phyloP scores from a whole-genome alignment of 768 basidiomycete genomes.

The Porpolomopsis calyptriformis region DNA sequence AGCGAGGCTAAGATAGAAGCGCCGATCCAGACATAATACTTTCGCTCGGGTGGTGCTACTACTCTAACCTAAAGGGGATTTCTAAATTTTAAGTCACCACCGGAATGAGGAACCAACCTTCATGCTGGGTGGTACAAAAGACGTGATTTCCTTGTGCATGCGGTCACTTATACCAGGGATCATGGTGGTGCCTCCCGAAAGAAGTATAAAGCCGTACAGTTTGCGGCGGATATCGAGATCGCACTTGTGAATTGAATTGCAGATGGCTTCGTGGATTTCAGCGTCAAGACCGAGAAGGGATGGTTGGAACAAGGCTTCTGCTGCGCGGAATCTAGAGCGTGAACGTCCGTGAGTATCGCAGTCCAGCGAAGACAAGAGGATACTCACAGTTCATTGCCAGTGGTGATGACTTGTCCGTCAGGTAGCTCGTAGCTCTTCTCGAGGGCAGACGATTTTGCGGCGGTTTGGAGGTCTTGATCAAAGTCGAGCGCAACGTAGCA shows the following conservation, averaged over 20 bases:
- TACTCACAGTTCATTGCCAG: constrained; percentile 85
- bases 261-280: constrained; percentile 89
- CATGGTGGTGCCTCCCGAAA: constrained; percentile 90
- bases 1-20: constrained; percentile 81
- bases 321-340: constrained; percentile 89
- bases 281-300: constrained; percentile 83
- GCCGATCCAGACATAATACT: constrained; percentile 94
- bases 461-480: constrained; percentile 86
- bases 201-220: constrained; percentile 71
- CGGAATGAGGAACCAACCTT: constrained; percentile 35
- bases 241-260: constrained; percentile 80
- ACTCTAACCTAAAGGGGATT: constrained; percentile 58
- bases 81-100: constrained; percentile 5
- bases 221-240: constrained; percentile 81
- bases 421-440: constrained; percentile 90
- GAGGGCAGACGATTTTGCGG: constrained; percentile 76
- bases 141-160: constrained; percentile 88
- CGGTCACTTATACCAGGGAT: constrained; percentile 94
- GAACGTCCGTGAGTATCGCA: constrained; percentile 36
- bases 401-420: constrained; percentile 93
- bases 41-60: constrained; percentile 86
- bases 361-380: constrained; percentile 49
- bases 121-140: constrained; percentile 79
- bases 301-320: constrained; percentile 94
- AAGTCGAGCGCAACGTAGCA: constrained; percentile 94